These are phyloP conservation scores for Fraxinus americana DNA, from an alignment of 257 asterid species.

Conservation along the genomic window DNA sequence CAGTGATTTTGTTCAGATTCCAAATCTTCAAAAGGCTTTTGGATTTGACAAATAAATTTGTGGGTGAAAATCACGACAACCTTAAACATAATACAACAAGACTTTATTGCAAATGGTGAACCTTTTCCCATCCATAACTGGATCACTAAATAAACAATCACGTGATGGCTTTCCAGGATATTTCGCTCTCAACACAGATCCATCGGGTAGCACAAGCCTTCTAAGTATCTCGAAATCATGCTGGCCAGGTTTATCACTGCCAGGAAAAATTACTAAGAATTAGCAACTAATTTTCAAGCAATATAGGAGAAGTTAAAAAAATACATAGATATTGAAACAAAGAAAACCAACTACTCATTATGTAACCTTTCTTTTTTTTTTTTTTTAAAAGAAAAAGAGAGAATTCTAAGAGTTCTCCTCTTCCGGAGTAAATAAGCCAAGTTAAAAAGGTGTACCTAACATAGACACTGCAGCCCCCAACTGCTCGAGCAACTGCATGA, in stretches of 20 bases:
- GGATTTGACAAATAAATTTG: conserved; percentile 3
- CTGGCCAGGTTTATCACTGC: conserved; percentile 62
- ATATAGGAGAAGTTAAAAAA: background rate
- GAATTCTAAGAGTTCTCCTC: background rate
- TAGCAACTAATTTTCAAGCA: background rate
- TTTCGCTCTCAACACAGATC: conserved; percentile 55
- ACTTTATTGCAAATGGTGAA: conserved; percentile 8
- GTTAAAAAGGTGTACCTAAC: conserved; percentile 41
- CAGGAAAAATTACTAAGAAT: background rate
- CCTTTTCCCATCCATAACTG: conserved; percentile 58
- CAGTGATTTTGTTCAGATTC: conserved; percentile 53
- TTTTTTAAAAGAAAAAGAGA: background rate
- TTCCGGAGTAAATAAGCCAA: background rate
- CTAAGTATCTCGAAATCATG: conserved; percentile 56
- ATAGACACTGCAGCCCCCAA: conserved; percentile 62
- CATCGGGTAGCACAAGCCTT: conserved; percentile 61
- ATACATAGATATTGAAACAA: background rate
- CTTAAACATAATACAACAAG: background rate
- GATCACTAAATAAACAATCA: conserved; percentile 56
- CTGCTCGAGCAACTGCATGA: conserved; percentile 61
- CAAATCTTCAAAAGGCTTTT: conserved; percentile 60
- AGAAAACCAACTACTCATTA: background rate
- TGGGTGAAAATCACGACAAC: background rate
- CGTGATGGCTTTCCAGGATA: conserved; percentile 55
- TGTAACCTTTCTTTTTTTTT: background rate